Conservation (phyloP, 106 monocot species). For the Acorus gramineus region DNA sequence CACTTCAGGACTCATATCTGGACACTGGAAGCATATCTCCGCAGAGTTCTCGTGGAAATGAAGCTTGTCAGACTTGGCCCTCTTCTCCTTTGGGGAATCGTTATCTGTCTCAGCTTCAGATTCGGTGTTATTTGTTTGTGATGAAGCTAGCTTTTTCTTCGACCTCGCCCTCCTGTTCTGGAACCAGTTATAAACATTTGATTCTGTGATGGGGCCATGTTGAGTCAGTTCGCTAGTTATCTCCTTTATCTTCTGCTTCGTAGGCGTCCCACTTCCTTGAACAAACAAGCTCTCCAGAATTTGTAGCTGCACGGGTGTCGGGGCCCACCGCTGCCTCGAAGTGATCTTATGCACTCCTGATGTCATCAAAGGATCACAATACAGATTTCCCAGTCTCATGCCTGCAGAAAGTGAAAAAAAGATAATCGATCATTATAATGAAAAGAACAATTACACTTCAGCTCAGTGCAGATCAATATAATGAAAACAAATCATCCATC, state of each 20-base stretch:
- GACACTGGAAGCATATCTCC: not conserved
- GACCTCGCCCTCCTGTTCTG: conserved; percentile 81
- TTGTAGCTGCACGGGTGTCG: conserved; percentile 66
- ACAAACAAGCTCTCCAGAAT: conserved; percentile 70
- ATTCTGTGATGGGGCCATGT: conserved; percentile 67
- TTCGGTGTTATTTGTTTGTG: conserved; percentile 20
- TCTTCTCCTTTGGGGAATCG: conserved; percentile 28
- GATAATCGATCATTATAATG: not conserved
- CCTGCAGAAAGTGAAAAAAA: conserved; percentile 2
- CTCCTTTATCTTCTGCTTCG: conserved; percentile 76
- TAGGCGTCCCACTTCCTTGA: conserved; percentile 58
- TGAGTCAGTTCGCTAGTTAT: conserved; percentile 49
- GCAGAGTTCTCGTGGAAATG: conserved; percentile 3
- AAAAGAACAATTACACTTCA: not conserved
- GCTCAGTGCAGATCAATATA: too few relatives aligned
- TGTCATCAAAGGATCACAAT: conserved; percentile 30
- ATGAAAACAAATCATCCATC: too few relatives aligned
- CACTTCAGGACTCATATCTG: conserved; percentile 8
- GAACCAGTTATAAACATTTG: conserved; percentile 96
- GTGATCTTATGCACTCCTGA: conserved; percentile 33
- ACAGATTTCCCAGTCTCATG: conserved; percentile 35
- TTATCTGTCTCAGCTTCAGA: conserved; percentile 38
- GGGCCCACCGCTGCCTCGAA: conserved; percentile 73
- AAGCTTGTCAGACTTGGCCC: conserved; percentile 13
- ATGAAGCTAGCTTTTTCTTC: conserved; percentile 43